A percentile compares a stretch with the other conserved stretches of the same genome.
Evolutionary conservation across 169 alveolate species (phyloP).

Genomic region (Condylostoma magnum): DNA sequence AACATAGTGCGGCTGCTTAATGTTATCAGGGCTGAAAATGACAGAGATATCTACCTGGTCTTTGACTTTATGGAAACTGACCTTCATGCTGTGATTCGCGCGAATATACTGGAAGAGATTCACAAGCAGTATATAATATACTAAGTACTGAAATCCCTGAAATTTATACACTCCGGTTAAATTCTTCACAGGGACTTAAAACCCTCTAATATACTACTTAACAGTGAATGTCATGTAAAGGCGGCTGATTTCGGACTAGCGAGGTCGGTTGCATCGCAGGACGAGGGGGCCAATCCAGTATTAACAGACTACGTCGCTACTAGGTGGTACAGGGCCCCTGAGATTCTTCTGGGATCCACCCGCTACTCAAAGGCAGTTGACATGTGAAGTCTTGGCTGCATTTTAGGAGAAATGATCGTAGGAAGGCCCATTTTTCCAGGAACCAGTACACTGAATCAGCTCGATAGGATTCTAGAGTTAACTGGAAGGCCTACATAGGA

Average conservation of each 20-base stretch:
- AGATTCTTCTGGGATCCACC: slow-evolving; percentile 94
- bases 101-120: slow-evolving; percentile 95
- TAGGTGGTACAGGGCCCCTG: slow-evolving; percentile 99
- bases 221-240: slow-evolving; percentile 96
- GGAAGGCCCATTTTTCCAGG: slow-evolving; percentile 99
- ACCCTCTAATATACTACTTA: slow-evolving; percentile 96
- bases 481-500: slow-evolving; percentile 93
- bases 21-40: slow-evolving; percentile 96
- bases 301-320: slow-evolving; percentile 99
- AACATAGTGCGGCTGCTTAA: slow-evolving; percentile 92
- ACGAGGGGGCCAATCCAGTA: slow-evolving; percentile 77
- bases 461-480: slow-evolving; percentile 90
- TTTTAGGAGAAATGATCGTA: slow-evolving; percentile 94
- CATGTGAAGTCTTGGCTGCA: slow-evolving; percentile 99
- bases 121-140: slow-evolving; percentile 92
- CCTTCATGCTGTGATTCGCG: slow-evolving; percentile 97
- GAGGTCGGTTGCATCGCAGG: slow-evolving; percentile 84
- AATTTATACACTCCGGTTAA: slow-evolving; percentile 94
- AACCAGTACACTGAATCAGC: slow-evolving; percentile 96
- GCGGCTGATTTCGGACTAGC: slow-evolving; percentile 98
- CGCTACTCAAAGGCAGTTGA: slow-evolving; percentile 98
- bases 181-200: slow-evolving; percentile 97
- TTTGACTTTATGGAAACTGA: slow-evolving; percentile 98
- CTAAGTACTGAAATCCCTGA: slow-evolving; percentile 90
- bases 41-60: slow-evolving; percentile 96